A percentile compares a stretch with the other conserved stretches of the same genome.
Conservation (phyloP, 129 eudicot genomes). For the Rutidosis leptorrhynchoides region DNA sequence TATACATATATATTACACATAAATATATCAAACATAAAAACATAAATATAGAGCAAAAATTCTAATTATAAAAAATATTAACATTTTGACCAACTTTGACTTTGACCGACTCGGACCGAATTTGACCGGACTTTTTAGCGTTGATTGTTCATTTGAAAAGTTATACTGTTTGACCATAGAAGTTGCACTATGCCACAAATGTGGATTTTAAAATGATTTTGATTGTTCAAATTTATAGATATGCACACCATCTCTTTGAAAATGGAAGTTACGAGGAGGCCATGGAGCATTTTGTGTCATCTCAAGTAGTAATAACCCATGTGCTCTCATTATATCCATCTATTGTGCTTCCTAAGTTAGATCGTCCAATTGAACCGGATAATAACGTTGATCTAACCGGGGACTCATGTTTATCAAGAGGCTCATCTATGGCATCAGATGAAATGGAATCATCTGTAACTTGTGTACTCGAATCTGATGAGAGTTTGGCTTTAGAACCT, state of each 20-base stretch:
- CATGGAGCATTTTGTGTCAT: slow-evolving; percentile 88
- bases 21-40: too few species aligned
- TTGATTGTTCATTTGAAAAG: not conserved
- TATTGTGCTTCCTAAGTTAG: slow-evolving; percentile 64
- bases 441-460: slow-evolving; percentile 67
- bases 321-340: slow-evolving; percentile 89
- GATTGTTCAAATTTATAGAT: slow-evolving; percentile 42
- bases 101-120: too few species aligned
- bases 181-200: slow-evolving; percentile 3
- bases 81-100: too few species aligned
- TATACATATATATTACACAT: too few species aligned
- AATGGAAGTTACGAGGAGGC: slow-evolving; percentile 92
- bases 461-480: slow-evolving; percentile 55
- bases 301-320: slow-evolving; percentile 89
- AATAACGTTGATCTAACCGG: slow-evolving; percentile 50
- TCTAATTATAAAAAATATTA: too few species aligned
- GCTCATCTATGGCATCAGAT: slow-evolving; percentile 69
- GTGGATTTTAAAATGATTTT: not conserved
- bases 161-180: not conserved
- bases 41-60: too few species aligned
- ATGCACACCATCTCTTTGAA: slow-evolving; percentile 83
- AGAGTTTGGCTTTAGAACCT: slow-evolving; percentile 52
- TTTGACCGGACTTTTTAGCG: too few species aligned
- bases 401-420: slow-evolving; percentile 65
- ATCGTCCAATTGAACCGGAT: slow-evolving; percentile 53